Conservation (phyloP, 225 moss, liverwort and hornwort species). For the Neckera pumila region DNA sequence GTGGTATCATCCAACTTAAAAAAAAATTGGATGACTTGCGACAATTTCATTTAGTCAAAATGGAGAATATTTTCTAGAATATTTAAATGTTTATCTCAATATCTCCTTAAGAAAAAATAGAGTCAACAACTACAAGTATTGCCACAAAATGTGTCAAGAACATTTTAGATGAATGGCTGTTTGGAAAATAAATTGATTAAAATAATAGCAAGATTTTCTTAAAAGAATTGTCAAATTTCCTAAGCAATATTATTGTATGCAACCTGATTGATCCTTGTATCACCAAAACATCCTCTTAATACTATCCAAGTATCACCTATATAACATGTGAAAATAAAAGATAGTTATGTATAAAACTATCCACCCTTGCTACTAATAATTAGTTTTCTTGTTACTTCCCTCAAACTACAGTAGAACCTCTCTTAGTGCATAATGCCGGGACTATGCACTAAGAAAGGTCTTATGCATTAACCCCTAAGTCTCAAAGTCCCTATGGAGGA, state of each 20-base stretch:
- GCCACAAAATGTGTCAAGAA: background rate
- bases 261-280: background rate
- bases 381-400: background rate
- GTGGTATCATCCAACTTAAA: background rate
- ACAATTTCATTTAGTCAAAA: background rate
- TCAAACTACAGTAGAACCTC: too few relatives aligned
- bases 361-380: too few relatives aligned
- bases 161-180: fast-evolving
- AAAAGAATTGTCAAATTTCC: fast-evolving
- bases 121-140: background rate
- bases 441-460: too few relatives aligned
- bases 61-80: background rate
- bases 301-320: background rate
- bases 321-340: background rate
- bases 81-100: background rate
- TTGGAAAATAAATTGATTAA: background rate
- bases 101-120: background rate
- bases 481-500: too few relatives aligned
- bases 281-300: too few relatives aligned
- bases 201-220: background rate
- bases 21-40: too few relatives aligned
- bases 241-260: background rate
- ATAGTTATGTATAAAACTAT: background rate
- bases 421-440: too few relatives aligned
- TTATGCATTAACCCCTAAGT: too few relatives aligned